Base-by-base conservation (phyloP, 2,329 filamentous ascomycete species). In the Colletotrichum sp. region DNA sequence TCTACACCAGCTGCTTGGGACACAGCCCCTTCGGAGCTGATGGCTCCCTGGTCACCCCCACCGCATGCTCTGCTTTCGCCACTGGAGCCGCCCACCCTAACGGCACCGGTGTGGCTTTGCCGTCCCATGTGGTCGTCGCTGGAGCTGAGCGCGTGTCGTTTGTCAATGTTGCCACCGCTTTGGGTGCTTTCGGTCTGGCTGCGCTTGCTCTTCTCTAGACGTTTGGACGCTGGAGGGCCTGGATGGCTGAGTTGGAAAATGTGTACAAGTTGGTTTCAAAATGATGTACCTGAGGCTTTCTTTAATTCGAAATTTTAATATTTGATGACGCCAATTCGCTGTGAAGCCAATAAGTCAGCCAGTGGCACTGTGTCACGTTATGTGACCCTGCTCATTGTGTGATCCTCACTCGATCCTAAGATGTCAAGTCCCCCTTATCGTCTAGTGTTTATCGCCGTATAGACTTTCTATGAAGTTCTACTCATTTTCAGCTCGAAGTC, bases 311-410 rank as follows among this genome's bases (percentile, higher is more conserved):
- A 60, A 60, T 60, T 3, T 60, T 22, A 60, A n/a, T 60, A 60
- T 60, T 60, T 60, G 27, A 60, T 60, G 43, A 52, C n/a, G 13
- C 2, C 6, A 52, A 52, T 52, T 5, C 22, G 3, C 8, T 13
- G 10, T 52, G n/a, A 22, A 25, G 5, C 43, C n/a, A 52, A 52
- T 13, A 52, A 52, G n/a, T 22, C 39, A 5, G 43, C 10, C 10
- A 3, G n/a, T 52, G n/a, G 43, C 6, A 52, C 43, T 2, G 8
- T 22, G 43, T 48, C 43, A 22, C n/a, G 10, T 48, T 22, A n/a
- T 48, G 6, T 4, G 43, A 4, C 10, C 0, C 2, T 4, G 43
- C 43, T 0, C 0, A 22, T 13, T 48, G 43, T 0, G n/a, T 4
- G 43, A 22, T 4, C 36, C 36, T 39, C 36, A 48, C 18, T 4